Base-by-base conservation (phyloP, 179 eudicot genomes). In the Beta macrorhiza region DNA sequence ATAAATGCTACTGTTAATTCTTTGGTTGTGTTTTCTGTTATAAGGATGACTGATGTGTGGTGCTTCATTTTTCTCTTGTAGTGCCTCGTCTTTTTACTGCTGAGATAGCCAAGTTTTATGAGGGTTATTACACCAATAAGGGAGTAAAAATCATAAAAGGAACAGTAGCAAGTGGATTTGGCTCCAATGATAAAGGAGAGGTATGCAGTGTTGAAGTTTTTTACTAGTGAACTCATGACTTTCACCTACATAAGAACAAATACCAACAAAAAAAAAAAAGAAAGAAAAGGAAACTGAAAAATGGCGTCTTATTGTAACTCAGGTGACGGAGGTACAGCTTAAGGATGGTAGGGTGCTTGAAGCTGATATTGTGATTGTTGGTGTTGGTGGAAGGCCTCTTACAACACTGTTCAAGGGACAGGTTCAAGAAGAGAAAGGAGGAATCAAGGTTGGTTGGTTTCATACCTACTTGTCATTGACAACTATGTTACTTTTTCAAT, bases 61-160 rank as follows among this genome's bases (percentile, higher is more conserved):
- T 76, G 9, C 79, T 69, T 42, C n/a, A 19, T 56, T 53, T 56
- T 53, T 37, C 22, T 73, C 44, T 82, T 90, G 84, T 91, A 96
- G 99, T 96, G 99, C 99, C 99, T 74, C 90, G 98, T 67, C 95
- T 96, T 44, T 94, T 96, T 85, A 94, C 99, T 77, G 90, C 97
- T 83, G 97, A 87, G 62, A 91, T 96, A 82, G 99, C 99, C 87
- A 88, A 92, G 79, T 96, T 96, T 84, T 96, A 96, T 75, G 99
- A 96, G 88, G 91, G 94, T 57, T 91, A 87, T 73, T 96, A 94
- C 87, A 84, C 89, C 71, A 88, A 91, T 65, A 94, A 91, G 86
- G 98, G 97, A 80, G 78, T 96, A 72, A 85, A 86, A n/a, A 96
- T 96, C 67, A 86, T 94, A 49, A 96, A 96, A 88, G 99, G 99